These are phyloP conservation scores for Leptographium wingfieldii DNA, from an alignment of 2,329 filamentous ascomycete genomes.

Conservation along the genomic window DNA sequence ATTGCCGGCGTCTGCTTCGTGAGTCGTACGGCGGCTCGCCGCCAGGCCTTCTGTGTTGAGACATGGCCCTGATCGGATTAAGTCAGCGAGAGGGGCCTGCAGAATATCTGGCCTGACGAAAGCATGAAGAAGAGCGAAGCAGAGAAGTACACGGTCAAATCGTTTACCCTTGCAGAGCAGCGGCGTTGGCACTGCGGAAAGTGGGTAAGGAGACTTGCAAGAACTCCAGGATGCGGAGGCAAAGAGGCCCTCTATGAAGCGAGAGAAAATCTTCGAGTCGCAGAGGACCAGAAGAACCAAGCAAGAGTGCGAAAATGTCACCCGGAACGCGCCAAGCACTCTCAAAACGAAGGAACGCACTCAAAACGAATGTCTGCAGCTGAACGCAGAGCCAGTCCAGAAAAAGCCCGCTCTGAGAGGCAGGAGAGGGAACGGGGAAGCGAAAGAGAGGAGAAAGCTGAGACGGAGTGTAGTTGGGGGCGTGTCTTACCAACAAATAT, in stretches of 20 bases:
- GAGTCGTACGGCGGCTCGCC: slow-evolving; percentile 48
- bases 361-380: background rate
- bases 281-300: background rate
- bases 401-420: background rate
- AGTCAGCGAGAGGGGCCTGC: background rate
- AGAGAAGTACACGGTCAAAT: background rate
- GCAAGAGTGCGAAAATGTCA: background rate
- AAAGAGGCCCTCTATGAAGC: background rate
- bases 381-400: background rate
- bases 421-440: background rate
- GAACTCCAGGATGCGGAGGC: background rate
- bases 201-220: background rate
- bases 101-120: background rate
- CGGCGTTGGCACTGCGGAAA: background rate
- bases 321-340: background rate
- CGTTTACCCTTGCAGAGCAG: background rate
- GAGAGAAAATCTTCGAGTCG: background rate
- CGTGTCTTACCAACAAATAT: background rate
- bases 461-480: background rate
- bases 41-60: slow-evolving; percentile 52
- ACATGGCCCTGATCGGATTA: slow-evolving; percentile 34
- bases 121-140: background rate
- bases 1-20: slow-evolving; percentile 52
- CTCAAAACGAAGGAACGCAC: background rate
- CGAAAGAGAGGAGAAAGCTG: background rate